A percentile compares a stretch with the other conserved stretches of the same genome.
phyloP scores from a whole-genome alignment of 495 filamentous ascomycete species.

The Lichenothelia convexa region DNA sequence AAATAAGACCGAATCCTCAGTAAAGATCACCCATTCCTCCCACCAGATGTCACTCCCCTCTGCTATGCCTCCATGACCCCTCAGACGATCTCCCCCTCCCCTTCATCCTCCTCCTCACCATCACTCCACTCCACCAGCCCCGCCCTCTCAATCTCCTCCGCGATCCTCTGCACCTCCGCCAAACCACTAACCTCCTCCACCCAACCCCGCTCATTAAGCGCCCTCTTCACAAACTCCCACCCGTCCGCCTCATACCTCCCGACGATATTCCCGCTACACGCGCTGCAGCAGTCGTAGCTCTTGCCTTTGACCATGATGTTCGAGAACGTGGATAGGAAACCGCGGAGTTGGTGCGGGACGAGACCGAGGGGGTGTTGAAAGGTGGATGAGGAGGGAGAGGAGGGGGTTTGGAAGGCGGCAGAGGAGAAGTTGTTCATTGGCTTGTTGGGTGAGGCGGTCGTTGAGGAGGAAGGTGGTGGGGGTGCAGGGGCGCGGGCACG shows the following conservation, averaged over 20 bases:
- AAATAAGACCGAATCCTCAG: no score
- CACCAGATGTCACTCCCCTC: neutral
- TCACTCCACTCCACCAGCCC: conserved; percentile 37
- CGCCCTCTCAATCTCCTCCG: conserved; percentile 52
- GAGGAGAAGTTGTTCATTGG: conserved; percentile 10
- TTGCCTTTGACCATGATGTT: conserved; percentile 65
- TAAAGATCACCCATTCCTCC: no score
- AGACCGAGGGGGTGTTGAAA: conserved; percentile 59
- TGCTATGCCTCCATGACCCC: neutral
- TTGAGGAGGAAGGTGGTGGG: conserved; percentile 24
- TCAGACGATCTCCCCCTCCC: conserved; percentile 19
- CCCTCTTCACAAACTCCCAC: conserved; percentile 79
- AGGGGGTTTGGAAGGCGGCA: conserved; percentile 13
- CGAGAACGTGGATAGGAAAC: conserved; percentile 71
- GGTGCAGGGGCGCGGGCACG: conserved; percentile 38
- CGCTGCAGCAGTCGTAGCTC: conserved; percentile 81
- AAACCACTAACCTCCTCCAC: conserved; percentile 83
- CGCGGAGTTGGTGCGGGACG: conserved; percentile 83
- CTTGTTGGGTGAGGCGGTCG: conserved; percentile 6
- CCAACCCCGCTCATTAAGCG: conserved; percentile 67
- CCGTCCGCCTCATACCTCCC: conserved; percentile 51
- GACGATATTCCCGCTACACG: conserved; percentile 64
- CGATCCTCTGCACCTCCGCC: conserved; percentile 72
- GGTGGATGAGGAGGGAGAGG: conserved; percentile 11
- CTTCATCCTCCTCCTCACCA: conserved; percentile 28